Evolutionary conservation across 1,284 basidiomycete genomes (phyloP), one percentile per base, ranked within the genome.

Genomic region (Schizopora paradoxa): DNA sequence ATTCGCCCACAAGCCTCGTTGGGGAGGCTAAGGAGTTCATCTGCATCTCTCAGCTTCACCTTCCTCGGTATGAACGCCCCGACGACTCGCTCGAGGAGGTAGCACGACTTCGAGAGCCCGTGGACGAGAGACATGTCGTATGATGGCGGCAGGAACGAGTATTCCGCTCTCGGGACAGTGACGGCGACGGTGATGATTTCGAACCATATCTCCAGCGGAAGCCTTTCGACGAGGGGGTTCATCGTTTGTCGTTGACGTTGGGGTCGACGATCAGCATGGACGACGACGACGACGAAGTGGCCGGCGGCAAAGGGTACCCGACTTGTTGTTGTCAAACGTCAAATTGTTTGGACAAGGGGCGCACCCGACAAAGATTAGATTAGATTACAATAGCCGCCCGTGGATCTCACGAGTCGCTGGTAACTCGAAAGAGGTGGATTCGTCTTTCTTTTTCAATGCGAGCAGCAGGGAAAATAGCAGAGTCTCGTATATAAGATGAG

Each of bases 151-250:
- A 46, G 41, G 36, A 46, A 46, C 7, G 27, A 21, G 34, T 40
- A 13, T 14, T 21, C 21, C 26, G 25, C 31, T 10, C 33, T 29
- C 6, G 33, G 14, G 2, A 26, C 19, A 22, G 22, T 22, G 18
- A 45, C 35, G 14, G 43, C 43, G 25, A 28, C 13, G 16, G 18
- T 26, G 28, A 41, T 35, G 27, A 46, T 39, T n/a, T 11, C 11
- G 7, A 39, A 13, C 44, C 37, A 46, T 19, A 46, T 35, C 19
- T 46, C 44, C 19, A n/a, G 32, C 6, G 44, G 37, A 4, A 46
- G 37, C 25, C 27, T 19, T 11, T 5, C 14, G 3, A 36, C 22
- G 6, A 19, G 6, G 16, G 16, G 37, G 6, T 22, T 18, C 5
- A 18, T 18, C 28, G 39, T 7, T 26, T 19, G 2, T 29, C 19